Conservation (phyloP, 177 flowering plant species). For the Vitis hybrid region DNA sequence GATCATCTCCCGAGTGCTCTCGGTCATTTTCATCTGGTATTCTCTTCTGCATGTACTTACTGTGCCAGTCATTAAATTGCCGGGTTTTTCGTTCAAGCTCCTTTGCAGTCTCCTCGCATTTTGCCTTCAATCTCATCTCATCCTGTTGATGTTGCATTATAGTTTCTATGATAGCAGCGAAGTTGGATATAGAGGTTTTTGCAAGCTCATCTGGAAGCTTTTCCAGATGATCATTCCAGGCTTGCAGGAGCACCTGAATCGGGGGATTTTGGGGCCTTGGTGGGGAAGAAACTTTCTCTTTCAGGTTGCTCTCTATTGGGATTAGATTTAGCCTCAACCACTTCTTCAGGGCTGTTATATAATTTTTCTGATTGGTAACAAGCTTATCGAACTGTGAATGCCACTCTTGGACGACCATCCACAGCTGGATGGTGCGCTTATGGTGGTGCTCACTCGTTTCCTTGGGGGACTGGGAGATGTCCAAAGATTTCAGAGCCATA, state of each 20-base stretch:
- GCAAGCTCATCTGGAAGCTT: constrained; percentile 41
- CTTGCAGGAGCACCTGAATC: constrained; percentile 32
- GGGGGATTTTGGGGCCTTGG: constrained; percentile 35
- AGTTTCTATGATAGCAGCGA: constrained; percentile 37
- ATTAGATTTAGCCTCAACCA: constrained; percentile 50
- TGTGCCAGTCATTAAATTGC: constrained; percentile 41
- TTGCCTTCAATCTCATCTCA: constrained; percentile 34
- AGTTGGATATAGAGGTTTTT: constrained; percentile 32
- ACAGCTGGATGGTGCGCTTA: constrained; percentile 39
- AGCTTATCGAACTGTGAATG: constrained; percentile 38
- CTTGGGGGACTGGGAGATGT: constrained; percentile 31
- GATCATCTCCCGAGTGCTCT: constrained; percentile 16
- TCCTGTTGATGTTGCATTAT: constrained; percentile 40
- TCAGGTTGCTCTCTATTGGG: constrained; percentile 49
- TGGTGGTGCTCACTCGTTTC: constrained; percentile 52
- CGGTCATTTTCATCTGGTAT: constrained; percentile 27
- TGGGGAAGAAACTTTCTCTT: constrained; percentile 48
- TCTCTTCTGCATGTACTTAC: constrained; percentile 29
- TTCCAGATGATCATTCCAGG: constrained; percentile 39
- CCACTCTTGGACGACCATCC: constrained; percentile 40
- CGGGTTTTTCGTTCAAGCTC: constrained; percentile 32
- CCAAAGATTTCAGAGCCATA: constrained; percentile 20
- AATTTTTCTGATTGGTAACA: constrained; percentile 34
- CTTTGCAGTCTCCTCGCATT: constrained; percentile 38
- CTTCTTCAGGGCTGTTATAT: constrained; percentile 33